phyloP scores from a whole-genome alignment of 352 stramenopile species.

The Pythium aristosporum region DNA sequence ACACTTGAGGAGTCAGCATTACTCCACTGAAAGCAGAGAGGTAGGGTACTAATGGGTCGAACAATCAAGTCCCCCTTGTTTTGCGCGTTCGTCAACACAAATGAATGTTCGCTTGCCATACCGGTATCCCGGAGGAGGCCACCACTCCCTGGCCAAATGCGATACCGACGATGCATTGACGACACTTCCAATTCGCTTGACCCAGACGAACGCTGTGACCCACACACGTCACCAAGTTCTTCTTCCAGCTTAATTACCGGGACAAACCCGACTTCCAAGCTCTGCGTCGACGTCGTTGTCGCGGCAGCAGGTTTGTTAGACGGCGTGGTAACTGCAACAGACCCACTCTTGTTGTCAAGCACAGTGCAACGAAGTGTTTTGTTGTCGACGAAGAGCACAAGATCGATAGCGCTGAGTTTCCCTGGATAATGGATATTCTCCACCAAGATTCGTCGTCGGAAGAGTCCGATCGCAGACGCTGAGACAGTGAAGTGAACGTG shows the following conservation, averaged over 20 bases:
- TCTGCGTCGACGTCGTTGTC: background rate
- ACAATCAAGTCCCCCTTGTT: constrained; percentile 44
- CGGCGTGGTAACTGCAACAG: background rate
- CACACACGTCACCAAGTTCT: constrained; percentile 31
- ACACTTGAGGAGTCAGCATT: background rate
- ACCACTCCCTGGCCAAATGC: constrained; percentile 39
- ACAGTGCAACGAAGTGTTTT: constrained; percentile 51
- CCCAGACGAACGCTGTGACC: constrained; percentile 2
- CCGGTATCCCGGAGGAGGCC: constrained; percentile 23
- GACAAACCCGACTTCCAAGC: constrained; percentile 57
- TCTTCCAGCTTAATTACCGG: constrained; percentile 77
- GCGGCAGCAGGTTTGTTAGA: background rate
- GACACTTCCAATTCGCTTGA: constrained; percentile 31
- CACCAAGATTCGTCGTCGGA: constrained; percentile 76
- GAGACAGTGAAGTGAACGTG: constrained; percentile 63
- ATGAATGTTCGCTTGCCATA: background rate
- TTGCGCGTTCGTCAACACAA: constrained; percentile 62
- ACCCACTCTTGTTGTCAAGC: background rate
- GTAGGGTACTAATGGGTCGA: constrained; percentile 70
- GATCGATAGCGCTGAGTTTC: constrained; percentile 74
- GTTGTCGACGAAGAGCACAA: constrained; percentile 84
- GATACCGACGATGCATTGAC: constrained; percentile 46
- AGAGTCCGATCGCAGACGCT: constrained; percentile 72
- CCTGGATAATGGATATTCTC: constrained; percentile 84
- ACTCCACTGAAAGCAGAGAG: constrained; percentile 62